A percentile compares a stretch with the other conserved stretches of the same genome.
Conservation (phyloP, 441 rosid species). For the Rhodomyrtus psidioides region DNA sequence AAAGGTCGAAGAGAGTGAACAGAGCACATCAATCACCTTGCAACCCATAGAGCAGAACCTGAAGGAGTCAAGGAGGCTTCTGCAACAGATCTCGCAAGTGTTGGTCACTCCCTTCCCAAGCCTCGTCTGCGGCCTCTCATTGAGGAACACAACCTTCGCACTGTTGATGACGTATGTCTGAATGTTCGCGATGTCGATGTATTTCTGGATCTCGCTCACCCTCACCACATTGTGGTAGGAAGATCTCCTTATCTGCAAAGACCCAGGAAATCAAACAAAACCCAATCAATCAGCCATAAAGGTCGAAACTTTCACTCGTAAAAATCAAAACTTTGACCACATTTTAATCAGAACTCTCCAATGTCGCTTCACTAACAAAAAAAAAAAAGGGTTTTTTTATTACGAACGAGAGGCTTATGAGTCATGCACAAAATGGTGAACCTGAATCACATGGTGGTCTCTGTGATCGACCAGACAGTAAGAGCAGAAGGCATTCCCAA, state of each 20-base stretch:
- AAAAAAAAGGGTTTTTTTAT: background rate
- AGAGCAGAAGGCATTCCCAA: constrained; percentile 49
- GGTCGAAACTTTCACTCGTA: background rate
- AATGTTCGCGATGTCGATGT: constrained; percentile 59
- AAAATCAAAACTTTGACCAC: background rate
- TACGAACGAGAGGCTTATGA: background rate
- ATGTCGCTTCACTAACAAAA: background rate
- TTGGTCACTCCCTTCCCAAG: constrained; percentile 84
- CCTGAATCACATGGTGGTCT: constrained; percentile 69
- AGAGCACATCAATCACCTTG: constrained; percentile 34
- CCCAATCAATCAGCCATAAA: background rate
- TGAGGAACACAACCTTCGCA: constrained; percentile 73
- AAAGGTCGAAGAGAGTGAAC: background rate
- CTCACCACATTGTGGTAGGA: constrained; percentile 84
- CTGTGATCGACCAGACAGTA: constrained; percentile 46
- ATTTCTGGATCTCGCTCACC: constrained; percentile 71
- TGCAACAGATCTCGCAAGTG: constrained; percentile 63
- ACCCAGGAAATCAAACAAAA: background rate
- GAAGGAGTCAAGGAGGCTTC: constrained; percentile 87
- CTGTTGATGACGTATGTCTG: constrained; percentile 87
- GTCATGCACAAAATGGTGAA: background rate
- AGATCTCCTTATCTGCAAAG: constrained; percentile 70
- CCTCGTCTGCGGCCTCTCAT: constrained; percentile 76
- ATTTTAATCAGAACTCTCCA: background rate
- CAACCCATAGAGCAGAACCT: constrained; percentile 86